A percentile compares a stretch with the other conserved stretches of the same genome.
phyloP scores from a whole-genome alignment of 164 flowering plant genomes.

The Magnolia sinica region DNA sequence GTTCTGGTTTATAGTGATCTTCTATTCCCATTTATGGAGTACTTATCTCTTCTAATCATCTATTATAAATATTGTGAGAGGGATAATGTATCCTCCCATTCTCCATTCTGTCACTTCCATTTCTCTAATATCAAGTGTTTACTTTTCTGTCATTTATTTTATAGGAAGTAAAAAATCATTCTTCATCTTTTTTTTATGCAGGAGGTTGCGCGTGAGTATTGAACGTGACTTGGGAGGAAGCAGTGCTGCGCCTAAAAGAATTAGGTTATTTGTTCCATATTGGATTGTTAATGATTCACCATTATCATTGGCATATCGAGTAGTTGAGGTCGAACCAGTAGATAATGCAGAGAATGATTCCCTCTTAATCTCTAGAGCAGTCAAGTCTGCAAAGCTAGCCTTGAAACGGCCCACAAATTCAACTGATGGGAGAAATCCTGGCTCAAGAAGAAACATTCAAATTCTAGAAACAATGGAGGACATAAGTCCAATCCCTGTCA shows the following conservation, averaged over 20 bases:
- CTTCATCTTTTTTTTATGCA: conserved; percentile 25
- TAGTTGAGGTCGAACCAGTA: conserved; percentile 79
- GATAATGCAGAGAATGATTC: conserved; percentile 59
- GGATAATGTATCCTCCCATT: too few relatives aligned
- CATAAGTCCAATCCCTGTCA: conserved; percentile 59
- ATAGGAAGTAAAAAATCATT: background rate
- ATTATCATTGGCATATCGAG: conserved; percentile 60
- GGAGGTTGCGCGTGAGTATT: conserved; percentile 90
- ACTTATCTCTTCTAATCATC: too few relatives aligned
- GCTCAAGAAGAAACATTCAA: conserved; percentile 61
- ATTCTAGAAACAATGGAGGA: conserved; percentile 84
- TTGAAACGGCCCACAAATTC: conserved; percentile 41
- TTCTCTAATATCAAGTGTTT: too few relatives aligned
- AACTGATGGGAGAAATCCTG: conserved; percentile 34
- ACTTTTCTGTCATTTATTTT: background rate
- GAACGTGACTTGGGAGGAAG: conserved; percentile 89
- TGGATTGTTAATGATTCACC: conserved; percentile 84
- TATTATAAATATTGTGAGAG: too few relatives aligned
- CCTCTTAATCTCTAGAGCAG: conserved; percentile 43
- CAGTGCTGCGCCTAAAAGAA: conserved; percentile 70
- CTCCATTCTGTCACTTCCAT: too few relatives aligned
- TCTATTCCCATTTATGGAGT: too few relatives aligned
- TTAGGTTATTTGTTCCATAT: conserved; percentile 90
- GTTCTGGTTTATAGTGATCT: too few relatives aligned
- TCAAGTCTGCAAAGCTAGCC: conserved; percentile 60